Evolutionary conservation across 371 early-diverging fungal species (phyloP), one percentile per base, ranked within the genome.

Genomic region (Circinella umbellata): DNA sequence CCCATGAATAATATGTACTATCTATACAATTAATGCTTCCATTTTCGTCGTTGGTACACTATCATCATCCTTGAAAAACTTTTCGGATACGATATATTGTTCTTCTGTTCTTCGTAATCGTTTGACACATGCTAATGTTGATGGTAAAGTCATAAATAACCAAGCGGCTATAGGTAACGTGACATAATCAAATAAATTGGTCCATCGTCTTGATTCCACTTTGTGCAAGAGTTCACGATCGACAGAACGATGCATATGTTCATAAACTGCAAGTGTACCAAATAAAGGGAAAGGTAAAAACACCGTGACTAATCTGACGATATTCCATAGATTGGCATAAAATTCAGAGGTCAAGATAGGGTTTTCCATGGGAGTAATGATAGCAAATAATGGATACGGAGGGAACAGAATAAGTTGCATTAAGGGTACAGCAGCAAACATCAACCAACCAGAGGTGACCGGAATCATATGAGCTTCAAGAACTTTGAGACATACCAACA

Each of bases 401-500:
- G 83, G 83, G 38, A 83, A 86, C 27, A 84, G 60, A 10, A 85
- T 60, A 55, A 85, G 74, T 64, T 86, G 85, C 81, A 82, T 83
- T 38, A 85, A 49, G 11, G 87, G 87, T 4, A 86, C 79, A n/a
- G 85, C 85, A 18, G 84, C 84, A 74, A 86, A 83, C 87, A 86
- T 86, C 13, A 85, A 73, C 87, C 87, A 86, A 35, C 87, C 87
- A 4, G 87, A 83, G 14, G 82, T 82, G 27, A 77, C 80, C 9
- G 85, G 83, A 20, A 86, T 79, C 79, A 86, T 79, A 64, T 86
- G 87, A 1, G 87, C 85, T 73, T 86, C 87, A 38, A 86, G 53
- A 18, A 86, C 78, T 63, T 80, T 74, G 39, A 80, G 66, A 42
- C 83, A 83, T 11, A 81, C 80, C 15, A 75, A 69, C 47, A 85